Conservation (phyloP, 306 rosid genomes). For the Acacia confusa region DNA sequence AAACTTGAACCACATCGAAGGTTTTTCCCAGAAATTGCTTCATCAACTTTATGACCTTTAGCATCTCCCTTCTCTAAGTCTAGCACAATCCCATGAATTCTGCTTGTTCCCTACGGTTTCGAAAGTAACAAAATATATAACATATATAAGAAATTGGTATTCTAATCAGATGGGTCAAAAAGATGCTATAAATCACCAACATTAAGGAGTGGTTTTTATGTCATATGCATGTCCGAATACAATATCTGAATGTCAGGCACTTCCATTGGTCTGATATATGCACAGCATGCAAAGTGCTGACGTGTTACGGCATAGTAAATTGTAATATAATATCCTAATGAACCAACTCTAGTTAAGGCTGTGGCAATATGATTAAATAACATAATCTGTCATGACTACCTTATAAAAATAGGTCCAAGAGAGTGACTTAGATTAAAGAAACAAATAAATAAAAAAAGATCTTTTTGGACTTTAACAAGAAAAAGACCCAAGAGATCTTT, state of each 20-base stretch:
- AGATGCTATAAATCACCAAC: background rate
- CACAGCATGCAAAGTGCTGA: constrained; percentile 11
- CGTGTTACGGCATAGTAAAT: background rate
- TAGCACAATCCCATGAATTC: constrained; percentile 49
- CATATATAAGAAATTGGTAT: background rate
- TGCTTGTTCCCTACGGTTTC: constrained; percentile 42
- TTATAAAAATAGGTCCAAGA: background rate
- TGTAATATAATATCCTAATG: background rate
- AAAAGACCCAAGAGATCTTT: too few relatives aligned
- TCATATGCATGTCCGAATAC: background rate
- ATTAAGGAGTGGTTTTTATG: background rate
- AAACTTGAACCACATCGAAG: constrained; percentile 20
- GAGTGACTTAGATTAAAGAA: background rate
- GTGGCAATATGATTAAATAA: background rate
- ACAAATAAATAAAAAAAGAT: too few relatives aligned
- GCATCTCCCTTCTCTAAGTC: constrained; percentile 34
- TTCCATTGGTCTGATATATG: background rate
- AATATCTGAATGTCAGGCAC: background rate
- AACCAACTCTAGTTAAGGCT: background rate
- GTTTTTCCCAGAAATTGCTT: constrained; percentile 23
- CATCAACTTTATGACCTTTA: constrained; percentile 8
- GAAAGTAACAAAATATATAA: background rate
- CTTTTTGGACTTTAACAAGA: background rate
- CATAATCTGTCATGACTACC: background rate
- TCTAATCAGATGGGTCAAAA: background rate